Base-by-base conservation (phyloP, 2,329 filamentous ascomycete genomes). In the Diplocarpon rosae region DNA sequence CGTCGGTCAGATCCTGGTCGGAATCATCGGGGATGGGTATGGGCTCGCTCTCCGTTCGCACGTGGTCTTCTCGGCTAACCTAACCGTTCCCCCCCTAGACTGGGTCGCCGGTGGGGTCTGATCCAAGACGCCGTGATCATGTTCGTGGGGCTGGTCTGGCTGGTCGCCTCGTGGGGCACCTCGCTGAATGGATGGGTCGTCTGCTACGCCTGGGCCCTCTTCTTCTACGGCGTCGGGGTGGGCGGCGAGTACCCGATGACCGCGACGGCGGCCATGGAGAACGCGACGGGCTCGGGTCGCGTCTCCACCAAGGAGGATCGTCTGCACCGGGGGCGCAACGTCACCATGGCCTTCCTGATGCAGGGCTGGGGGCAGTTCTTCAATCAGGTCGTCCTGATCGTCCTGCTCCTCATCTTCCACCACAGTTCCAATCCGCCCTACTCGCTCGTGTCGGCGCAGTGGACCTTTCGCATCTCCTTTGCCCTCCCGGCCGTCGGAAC, bases 211-310 rank as follows among this genome's bases (percentile, higher is more conserved):
- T 94, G 85, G 84, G 86, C 86, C 32, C 75, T 96, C 31, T 95
- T 95, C 72, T 85, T 96, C 70, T 92, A 92, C 65, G 79, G 82
- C 59, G 73, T 81, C 40, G 77, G 76, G 52, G 77, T 80, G 44
- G 86, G 87, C 57, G 88, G 88, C 55, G 89, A 95, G 67, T 95
- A 96, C 62, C 90, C 90, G 51, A 95, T 95, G 75, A 96, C 90
- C 29, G 90, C 90, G 14, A 95, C 90, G 11, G 88, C 86, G 8
- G 89, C 88, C 48, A 94, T 96, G 79, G 88, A 95, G 64, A 87
- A 89, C 59, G 83, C 86, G 13, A 83, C 89, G 37, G 79, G 85
- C n/a, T 69, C 86, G 31, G 89, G 90, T 50, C 89, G 83, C 63
- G 69, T 95, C 43, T 95, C 90, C 6, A 95, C 88, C 47, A 83